Conservation (phyloP, 2,329 filamentous ascomycete species). For the Colletotrichum destructivum region DNA sequence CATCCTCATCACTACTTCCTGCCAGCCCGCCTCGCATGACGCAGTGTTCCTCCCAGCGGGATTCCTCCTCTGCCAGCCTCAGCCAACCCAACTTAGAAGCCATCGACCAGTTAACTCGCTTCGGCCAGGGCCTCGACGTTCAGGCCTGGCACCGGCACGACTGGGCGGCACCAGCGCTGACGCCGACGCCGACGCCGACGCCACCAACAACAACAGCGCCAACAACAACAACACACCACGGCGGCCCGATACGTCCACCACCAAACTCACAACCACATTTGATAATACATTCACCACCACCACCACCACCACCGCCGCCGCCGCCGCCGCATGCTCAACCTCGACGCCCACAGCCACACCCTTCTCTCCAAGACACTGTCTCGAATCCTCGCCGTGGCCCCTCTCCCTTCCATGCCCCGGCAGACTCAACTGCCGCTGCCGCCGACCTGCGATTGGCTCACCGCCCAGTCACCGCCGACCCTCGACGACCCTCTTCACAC, state of each 20-base stretch:
- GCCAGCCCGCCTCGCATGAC: conserved; percentile 35
- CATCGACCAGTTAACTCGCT: conserved; percentile 41
- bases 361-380: conserved; percentile 21
- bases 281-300: not conserved
- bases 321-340: not conserved
- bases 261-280: not conserved
- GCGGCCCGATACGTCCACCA: not conserved
- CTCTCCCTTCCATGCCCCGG: conserved; percentile 39
- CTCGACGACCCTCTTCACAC: conserved; percentile 4
- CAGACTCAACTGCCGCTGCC: conserved; percentile 6
- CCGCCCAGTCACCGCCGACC: conserved; percentile 33
- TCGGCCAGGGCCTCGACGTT: conserved; percentile 38
- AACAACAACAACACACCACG: not conserved
- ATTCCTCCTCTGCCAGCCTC: conserved; percentile 41
- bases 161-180: conserved; percentile 8
- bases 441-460: conserved; percentile 35
- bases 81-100: conserved; percentile 39
- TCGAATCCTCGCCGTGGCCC: conserved; percentile 8
- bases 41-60: conserved; percentile 40
- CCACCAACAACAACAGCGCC: conserved; percentile 5
- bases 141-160: conserved; percentile 35
- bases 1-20: too few species aligned
- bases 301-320: not conserved
- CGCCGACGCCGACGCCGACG: conserved; percentile 8
- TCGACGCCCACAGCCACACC: not conserved